phyloP scores from a whole-genome alignment of 192 early-diverging fungal genomes.

The Haplosporangium gracile region DNA sequence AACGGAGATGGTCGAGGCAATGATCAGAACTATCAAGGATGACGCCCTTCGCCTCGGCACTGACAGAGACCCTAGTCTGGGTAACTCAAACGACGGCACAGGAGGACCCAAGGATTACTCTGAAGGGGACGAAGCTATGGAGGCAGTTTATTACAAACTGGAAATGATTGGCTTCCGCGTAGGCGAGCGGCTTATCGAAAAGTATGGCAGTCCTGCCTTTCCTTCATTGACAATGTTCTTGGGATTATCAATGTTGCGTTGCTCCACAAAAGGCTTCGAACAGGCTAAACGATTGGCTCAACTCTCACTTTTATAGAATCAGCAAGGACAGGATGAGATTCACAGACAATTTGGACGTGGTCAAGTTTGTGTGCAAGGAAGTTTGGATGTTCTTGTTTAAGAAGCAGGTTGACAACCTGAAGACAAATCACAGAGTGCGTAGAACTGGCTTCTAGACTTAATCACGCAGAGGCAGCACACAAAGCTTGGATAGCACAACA shows the following conservation, averaged over 20 bases:
- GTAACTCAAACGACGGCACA: conserved; percentile 44
- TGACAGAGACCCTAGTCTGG: conserved; percentile 26
- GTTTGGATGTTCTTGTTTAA: conserved; percentile 96
- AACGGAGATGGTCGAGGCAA: conserved; percentile 81
- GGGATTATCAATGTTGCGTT: neutral
- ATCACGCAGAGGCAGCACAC: too few relatives aligned
- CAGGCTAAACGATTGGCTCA: neutral
- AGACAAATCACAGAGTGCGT: conserved; percentile 95
- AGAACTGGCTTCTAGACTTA: neutral
- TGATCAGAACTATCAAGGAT: conserved; percentile 69
- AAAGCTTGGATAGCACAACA: neutral
- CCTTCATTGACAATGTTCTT: neutral
- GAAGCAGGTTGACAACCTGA: conserved; percentile 98
- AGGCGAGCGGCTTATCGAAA: conserved; percentile 89
- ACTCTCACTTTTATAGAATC: conserved; percentile 64
- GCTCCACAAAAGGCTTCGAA: neutral
- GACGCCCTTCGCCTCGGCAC: conserved; percentile 42
- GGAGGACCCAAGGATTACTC: conserved; percentile 50
- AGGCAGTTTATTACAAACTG: conserved; percentile 91
- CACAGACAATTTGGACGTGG: conserved; percentile 93
- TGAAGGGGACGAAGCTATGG: conserved; percentile 79
- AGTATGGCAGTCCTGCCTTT: conserved; percentile 50
- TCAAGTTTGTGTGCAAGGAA: conserved; percentile 99
- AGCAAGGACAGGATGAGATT: conserved; percentile 91
- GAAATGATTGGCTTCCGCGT: conserved; percentile 93